Percentiles rank a stretch among this genome's conserved stretches.
Evolutionary conservation across 2,329 filamentous ascomycete genomes (phyloP).

Genomic region (Herpotrichia juniperi): DNA sequence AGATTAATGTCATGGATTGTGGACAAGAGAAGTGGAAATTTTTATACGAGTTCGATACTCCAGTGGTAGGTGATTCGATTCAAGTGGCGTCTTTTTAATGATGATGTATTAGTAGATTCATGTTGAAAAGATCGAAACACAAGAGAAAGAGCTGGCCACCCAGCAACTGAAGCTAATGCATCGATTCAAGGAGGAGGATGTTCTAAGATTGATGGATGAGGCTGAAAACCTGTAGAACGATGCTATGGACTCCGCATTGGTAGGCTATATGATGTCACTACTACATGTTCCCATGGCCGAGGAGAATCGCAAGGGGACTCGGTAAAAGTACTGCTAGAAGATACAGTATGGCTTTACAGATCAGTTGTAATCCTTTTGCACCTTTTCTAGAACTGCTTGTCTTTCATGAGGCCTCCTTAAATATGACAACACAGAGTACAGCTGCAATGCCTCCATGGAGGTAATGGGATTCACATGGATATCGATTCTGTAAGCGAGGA

Average conservation of each 20-base stretch:
- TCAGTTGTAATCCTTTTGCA: too few species aligned
- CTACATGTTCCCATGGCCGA: too few species aligned
- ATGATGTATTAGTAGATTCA: slow-evolving; percentile 56
- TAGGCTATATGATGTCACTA: neutral
- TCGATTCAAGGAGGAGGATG: slow-evolving; percentile 70
- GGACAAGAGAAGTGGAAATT: slow-evolving; percentile 70
- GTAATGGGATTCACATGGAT: too few species aligned
- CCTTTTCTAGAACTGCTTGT: neutral
- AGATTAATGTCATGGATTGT: slow-evolving; percentile 71
- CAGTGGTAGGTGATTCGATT: slow-evolving; percentile 66
- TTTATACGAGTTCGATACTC: slow-evolving; percentile 81
- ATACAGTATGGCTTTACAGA: too few species aligned
- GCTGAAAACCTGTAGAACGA: slow-evolving; percentile 28
- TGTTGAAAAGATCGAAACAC: slow-evolving; percentile 61
- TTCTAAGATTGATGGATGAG: slow-evolving; percentile 71
- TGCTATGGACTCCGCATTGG: neutral
- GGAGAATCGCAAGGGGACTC: too few species aligned
- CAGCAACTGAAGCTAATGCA: slow-evolving; percentile 78
- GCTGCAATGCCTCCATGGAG: too few species aligned
- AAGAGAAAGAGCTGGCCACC: slow-evolving; percentile 59
- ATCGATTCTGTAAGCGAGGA: too few species aligned
- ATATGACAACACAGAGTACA: too few species aligned
- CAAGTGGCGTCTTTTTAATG: slow-evolving; percentile 5
- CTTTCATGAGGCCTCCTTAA: too few species aligned
- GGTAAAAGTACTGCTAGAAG: too few species aligned